phyloP scores from a whole-genome alignment of 108 stramenopile species.

The Phaeodactylum tricornutum region DNA sequence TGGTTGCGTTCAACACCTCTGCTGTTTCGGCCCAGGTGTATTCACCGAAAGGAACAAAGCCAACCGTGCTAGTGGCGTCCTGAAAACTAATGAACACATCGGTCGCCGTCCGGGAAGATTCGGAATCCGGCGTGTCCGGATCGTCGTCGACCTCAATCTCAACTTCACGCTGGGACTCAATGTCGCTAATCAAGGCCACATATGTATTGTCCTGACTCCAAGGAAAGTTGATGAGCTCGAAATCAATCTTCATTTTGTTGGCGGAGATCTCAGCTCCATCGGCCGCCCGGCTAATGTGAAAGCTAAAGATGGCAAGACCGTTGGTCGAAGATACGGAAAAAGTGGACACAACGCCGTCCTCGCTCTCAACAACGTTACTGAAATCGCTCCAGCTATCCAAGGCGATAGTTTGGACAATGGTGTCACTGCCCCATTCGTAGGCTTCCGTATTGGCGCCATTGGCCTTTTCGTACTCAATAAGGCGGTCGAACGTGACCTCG shows the following conservation, averaged over 20 bases:
- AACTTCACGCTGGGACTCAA: conserved; percentile 5
- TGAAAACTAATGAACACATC: conserved; percentile 1
- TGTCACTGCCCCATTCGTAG: conserved; percentile 13
- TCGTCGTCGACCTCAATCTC: conserved; percentile 7
- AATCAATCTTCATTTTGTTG: conserved; percentile 30
- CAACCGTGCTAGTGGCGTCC: neutral
- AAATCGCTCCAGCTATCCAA: conserved; percentile 1
- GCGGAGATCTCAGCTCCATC: conserved; percentile 4
- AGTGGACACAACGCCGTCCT: conserved; percentile 1
- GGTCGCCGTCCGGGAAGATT: neutral
- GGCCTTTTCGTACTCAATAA: conserved; percentile 20
- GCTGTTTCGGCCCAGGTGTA: conserved; percentile 16
- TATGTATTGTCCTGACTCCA: conserved; percentile 10
- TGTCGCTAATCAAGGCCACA: conserved; percentile 8
- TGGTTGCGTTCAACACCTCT: neutral
- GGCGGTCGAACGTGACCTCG: conserved; percentile 12
- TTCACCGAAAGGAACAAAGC: conserved; percentile 12
- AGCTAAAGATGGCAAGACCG: conserved; percentile 5
- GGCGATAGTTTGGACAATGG: neutral
- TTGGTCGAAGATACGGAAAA: conserved; percentile 4
- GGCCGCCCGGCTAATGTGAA: conserved; percentile 11
- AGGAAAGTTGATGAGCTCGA: conserved; percentile 13
- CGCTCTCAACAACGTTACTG: neutral
- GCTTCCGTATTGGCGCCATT: neutral
- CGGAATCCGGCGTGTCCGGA: neutral